Percentiles rank a stretch among this genome's conserved stretches.
These are phyloP conservation scores for Rhodamnia rubescens DNA, from an alignment of 345 rosid species.

Conservation along the genomic window DNA sequence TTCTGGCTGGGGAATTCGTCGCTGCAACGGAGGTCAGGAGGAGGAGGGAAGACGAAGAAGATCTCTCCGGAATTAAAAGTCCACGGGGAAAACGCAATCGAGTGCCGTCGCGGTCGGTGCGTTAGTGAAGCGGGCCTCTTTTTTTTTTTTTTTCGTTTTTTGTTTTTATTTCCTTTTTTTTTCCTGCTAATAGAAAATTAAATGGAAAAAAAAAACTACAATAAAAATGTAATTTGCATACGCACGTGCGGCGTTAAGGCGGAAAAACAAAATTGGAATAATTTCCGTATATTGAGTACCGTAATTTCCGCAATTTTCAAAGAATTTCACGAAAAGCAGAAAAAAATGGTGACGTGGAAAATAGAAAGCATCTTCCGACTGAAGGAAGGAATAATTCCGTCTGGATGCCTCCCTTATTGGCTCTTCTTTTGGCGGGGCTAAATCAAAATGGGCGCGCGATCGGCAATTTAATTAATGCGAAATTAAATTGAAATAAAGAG, in stretches of 20 bases:
- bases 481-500: not conserved
- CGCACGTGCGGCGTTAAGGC: too few relatives aligned
- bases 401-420: not conserved
- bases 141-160: not conserved
- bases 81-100: not conserved
- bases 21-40: not conserved
- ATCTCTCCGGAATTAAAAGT: not conserved
- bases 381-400: not conserved
- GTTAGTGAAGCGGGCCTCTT: not conserved
- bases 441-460: not conserved
- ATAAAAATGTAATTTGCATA: too few relatives aligned
- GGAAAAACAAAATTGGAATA: not conserved
- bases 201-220: not conserved
- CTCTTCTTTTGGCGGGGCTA: not conserved
- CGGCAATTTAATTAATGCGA: not conserved
- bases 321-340: not conserved
- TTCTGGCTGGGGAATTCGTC: not conserved
- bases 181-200: not conserved
- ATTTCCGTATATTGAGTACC: fast-evolving
- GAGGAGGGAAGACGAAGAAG: not conserved
- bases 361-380: not conserved
- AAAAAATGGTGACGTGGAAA: not conserved
- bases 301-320: not conserved
- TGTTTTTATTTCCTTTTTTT: not conserved
- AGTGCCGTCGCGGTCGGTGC: not conserved